Conservation (phyloP, 2,329 filamentous ascomycete genomes). For the Neopestalotiopsis sp. region DNA sequence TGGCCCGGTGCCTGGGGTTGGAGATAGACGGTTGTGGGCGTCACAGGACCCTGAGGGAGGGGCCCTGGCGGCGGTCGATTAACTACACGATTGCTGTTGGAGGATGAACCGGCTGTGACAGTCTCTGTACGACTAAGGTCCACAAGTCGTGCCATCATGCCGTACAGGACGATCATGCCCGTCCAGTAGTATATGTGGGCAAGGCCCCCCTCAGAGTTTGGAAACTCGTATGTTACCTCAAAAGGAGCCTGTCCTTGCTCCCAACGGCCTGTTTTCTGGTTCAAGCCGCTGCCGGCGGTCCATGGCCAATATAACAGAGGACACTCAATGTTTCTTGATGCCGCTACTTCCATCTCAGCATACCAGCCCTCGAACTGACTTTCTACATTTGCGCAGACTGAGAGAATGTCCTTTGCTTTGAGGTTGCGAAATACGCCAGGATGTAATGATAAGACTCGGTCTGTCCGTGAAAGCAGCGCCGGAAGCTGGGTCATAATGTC, state of each 20-base stretch:
- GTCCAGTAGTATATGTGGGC: constrained; percentile 61
- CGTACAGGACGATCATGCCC: constrained; percentile 53
- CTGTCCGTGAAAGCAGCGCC: constrained; percentile 49
- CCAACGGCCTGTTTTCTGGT: constrained; percentile 29
- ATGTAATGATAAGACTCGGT: constrained; percentile 44
- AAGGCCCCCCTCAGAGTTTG: constrained; percentile 47
- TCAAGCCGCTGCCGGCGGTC: constrained; percentile 28
- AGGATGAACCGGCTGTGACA: constrained; percentile 38
- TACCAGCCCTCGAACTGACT: constrained; percentile 54
- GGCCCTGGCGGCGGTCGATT: not conserved
- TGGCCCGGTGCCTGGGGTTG: not conserved
- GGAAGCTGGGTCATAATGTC: constrained; percentile 56
- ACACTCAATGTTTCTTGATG: constrained; percentile 26
- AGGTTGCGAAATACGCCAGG: constrained; percentile 47
- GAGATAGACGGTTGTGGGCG: not conserved
- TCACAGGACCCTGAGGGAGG: not conserved
- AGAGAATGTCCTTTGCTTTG: constrained; percentile 53
- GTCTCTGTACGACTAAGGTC: constrained; percentile 46
- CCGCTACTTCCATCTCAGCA: constrained; percentile 32
- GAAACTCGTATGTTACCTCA: constrained; percentile 49
- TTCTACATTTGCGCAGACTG: constrained; percentile 53
- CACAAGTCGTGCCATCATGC: constrained; percentile 52
- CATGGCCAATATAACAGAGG: constrained; percentile 47
- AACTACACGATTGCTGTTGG: not conserved
- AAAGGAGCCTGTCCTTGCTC: constrained; percentile 45